Conservation (phyloP, 2,329 filamentous ascomycete species). For the Pseudogymnoascus sp. region DNA sequence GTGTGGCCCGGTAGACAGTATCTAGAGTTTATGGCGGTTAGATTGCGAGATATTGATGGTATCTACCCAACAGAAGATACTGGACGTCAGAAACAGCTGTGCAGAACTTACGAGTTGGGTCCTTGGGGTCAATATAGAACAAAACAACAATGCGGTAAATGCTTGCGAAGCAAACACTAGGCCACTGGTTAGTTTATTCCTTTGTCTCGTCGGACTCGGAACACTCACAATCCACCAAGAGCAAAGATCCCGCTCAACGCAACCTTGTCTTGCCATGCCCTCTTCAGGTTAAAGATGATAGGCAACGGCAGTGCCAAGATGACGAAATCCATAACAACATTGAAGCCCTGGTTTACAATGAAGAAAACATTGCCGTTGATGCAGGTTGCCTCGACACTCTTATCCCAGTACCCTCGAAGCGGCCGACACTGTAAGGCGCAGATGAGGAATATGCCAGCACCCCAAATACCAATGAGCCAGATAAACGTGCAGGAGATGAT, state of each 20-base stretch:
- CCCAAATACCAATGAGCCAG: conserved; percentile 16
- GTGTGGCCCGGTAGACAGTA: neutral
- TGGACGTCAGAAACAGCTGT: neutral
- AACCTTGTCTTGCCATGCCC: conserved; percentile 12
- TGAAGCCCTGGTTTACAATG: conserved; percentile 15
- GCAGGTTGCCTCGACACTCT: conserved; percentile 15
- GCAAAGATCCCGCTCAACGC: conserved; percentile 15
- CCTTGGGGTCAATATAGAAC: conserved; percentile 15
- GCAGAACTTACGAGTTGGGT: conserved; percentile 17
- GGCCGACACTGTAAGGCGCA: conserved; percentile 18
- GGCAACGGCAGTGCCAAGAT: conserved; percentile 14
- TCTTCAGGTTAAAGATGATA: conserved; percentile 14
- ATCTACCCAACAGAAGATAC: neutral
- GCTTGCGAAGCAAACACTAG: conserved; percentile 16
- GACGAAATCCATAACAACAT: conserved; percentile 13
- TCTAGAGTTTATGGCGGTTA: neutral
- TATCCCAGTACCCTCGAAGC: conserved; percentile 17
- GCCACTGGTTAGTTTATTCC: neutral
- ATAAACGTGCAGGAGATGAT: conserved; percentile 15
- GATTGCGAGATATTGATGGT: neutral
- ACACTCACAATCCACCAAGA: conserved; percentile 14
- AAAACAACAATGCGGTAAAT: conserved; percentile 19
- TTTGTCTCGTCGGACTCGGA: neutral
- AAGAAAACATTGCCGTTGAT: conserved; percentile 16
- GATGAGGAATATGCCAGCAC: conserved; percentile 10